phyloP scores from a whole-genome alignment of 352 stramenopile species.

The Globisporangium abappressorium region DNA sequence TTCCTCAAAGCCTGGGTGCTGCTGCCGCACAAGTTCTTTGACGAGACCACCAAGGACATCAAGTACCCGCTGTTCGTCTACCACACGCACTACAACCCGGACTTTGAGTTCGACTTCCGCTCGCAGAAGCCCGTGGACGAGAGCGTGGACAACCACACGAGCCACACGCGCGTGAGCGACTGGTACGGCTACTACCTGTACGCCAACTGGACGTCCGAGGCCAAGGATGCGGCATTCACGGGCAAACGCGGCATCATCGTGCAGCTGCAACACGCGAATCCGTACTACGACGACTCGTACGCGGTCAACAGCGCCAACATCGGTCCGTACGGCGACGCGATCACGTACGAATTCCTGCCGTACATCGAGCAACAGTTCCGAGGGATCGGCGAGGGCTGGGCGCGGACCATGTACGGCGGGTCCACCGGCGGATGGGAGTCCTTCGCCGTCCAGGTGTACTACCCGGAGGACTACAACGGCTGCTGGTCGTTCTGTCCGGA shows the following conservation, averaged over 20 bases:
- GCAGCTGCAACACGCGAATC: conserved; percentile 73
- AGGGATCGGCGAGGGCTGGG: conserved; percentile 61
- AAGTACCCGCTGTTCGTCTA: conserved; percentile 75
- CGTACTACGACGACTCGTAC: conserved; percentile 82
- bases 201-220: conserved; percentile 68
- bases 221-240: conserved; percentile 43
- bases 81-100: conserved; percentile 68
- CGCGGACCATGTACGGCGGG: conserved; percentile 72
- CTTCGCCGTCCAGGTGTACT: conserved; percentile 69
- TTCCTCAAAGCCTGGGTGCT: conserved; percentile 69
- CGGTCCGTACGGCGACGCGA: conserved; percentile 68
- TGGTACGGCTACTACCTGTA: conserved; percentile 69
- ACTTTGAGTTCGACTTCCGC: conserved; percentile 59
- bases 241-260: conserved; percentile 70
- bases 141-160: conserved; percentile 17
- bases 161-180: conserved; percentile 20
- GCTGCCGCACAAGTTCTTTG: conserved; percentile 67
- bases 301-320: conserved; percentile 77
- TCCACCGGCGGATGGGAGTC: conserved; percentile 76
- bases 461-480: conserved; percentile 75
- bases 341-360: conserved; percentile 76
- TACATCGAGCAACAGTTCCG: conserved; percentile 59
- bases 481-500: conserved; percentile 82
- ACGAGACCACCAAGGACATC: conserved; percentile 40
- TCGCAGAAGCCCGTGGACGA: conserved; percentile 26